Evolutionary conservation across 345 rosid genomes (phyloP), one percentile per base, ranked within the genome.

Genomic region (Conringia planisiliqua): DNA sequence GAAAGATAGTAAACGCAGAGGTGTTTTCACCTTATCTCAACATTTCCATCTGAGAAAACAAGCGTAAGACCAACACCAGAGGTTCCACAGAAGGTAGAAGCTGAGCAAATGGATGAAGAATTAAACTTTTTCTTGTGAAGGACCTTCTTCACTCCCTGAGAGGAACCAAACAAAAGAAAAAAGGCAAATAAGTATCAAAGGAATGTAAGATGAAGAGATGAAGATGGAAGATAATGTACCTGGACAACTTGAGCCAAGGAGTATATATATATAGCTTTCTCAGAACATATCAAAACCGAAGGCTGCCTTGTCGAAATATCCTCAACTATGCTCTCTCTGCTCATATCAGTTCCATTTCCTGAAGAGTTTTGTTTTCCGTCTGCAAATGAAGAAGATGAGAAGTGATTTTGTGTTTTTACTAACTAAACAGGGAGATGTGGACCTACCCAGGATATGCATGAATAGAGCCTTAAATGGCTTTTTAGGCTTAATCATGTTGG

Each of bases 261-360:
- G 81, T 91, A 94, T 60, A 88, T 71, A 70, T 91, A 94, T 48
- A 80, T 86, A 40, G 97, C 90, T 83, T 90, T 94, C 86, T 94
- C 97, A 3, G 90, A 90, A 72, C 97, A 91, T 43, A 90, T 20
- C 71, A 94, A 80, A 71, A 90, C 52, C 68, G 72, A 81, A 62
- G 78, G 82, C 79, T 90, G 90, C 80, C 83, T 89, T 46, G 69
- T 50, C 6, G 70, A 52, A 22, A 72, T 42, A 70, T 86, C 85
- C 70, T 87, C 97, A 36, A 61, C 76, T 39, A 78, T 71, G 76
- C 70, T 73, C 57, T 69, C 84, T 73, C 69, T 81, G 68, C 50
- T 74, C 39, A 64, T 6, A 24, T 82, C 87, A 54, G 6, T 27
- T 52, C 77, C 72, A 71, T 64, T 80, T 50, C 71, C 78, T 60